phyloP scores from a whole-genome alignment of 768 basidiomycete genomes.

The Xerocomellus dryophilus region DNA sequence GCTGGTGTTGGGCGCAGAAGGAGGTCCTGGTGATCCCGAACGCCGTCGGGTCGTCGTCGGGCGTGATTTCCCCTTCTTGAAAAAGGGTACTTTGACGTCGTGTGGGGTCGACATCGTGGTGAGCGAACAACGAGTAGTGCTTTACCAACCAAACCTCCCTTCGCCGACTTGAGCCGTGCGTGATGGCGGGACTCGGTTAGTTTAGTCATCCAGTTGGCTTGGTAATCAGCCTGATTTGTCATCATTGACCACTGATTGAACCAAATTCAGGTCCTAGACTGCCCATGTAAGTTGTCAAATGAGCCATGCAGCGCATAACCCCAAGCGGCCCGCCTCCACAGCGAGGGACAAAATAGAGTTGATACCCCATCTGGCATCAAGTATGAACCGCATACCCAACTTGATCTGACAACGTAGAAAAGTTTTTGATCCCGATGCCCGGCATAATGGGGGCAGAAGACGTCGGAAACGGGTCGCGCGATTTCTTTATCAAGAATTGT shows the following conservation, averaged over 20 bases:
- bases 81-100: constrained; percentile 70
- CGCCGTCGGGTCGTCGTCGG: constrained; percentile 76
- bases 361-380: not conserved
- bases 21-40: constrained; percentile 55
- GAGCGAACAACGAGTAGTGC: not conserved
- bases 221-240: constrained; percentile 14
- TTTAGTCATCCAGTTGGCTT: constrained; percentile 19
- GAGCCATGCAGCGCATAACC: not conserved
- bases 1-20: constrained; percentile 20
- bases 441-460: not conserved
- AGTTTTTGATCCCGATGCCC: constrained; percentile 1
- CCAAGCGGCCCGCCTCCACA: not conserved
- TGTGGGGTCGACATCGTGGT: constrained; percentile 33
- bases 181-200: not conserved
- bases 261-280: too few species aligned
- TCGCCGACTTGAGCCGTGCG: not conserved
- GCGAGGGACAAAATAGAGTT: not conserved
- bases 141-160: not conserved
- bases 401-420: not conserved
- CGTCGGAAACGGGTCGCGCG: not conserved
- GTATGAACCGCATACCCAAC: not conserved
- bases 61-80: constrained; percentile 80
- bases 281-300: too few species aligned
- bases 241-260: constrained; percentile 7
- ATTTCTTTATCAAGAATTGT: constrained; percentile 5